A percentile compares a stretch with the other conserved stretches of the same genome.
Conservation (phyloP, 2,329 filamentous ascomycete species). For the Cercospora beticola region DNA sequence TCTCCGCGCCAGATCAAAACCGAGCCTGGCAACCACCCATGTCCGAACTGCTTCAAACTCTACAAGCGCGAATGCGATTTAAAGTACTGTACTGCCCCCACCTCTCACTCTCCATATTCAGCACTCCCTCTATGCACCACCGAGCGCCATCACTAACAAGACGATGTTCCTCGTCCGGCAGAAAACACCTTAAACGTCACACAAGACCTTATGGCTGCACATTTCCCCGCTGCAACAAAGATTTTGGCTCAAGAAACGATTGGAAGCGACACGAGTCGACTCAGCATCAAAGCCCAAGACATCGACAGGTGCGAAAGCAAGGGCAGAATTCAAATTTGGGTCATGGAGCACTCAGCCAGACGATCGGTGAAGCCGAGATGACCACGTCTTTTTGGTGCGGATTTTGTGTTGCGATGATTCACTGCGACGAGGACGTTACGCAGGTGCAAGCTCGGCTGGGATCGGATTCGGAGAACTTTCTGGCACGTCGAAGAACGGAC, state of each 20-base stretch:
- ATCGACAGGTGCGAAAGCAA: background rate
- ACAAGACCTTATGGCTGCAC: slow-evolving; percentile 81
- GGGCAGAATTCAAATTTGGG: background rate
- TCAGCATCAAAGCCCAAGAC: slow-evolving; percentile 55
- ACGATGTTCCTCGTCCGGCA: slow-evolving; percentile 38
- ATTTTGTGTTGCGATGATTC: background rate
- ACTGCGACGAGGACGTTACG: background rate
- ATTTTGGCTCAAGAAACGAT: slow-evolving; percentile 89
- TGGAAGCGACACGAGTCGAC: slow-evolving; percentile 88
- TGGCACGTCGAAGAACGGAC: background rate
- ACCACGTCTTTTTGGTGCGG: background rate
- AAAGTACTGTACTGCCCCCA: slow-evolving; percentile 32
- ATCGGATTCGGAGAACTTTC: slow-evolving; percentile 47
- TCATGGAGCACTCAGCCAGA: background rate
- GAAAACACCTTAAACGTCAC: slow-evolving; percentile 84
- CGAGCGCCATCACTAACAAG: background rate
- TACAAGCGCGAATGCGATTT: slow-evolving; percentile 43
- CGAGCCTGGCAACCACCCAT: slow-evolving; percentile 11
- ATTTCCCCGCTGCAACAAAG: slow-evolving; percentile 64
- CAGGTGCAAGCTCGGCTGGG: background rate
- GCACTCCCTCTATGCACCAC: background rate
- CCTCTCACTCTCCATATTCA: slow-evolving; percentile 1
- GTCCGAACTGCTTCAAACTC: slow-evolving; percentile 24
- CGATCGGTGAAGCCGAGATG: background rate
- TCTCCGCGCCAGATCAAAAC: background rate